Evolutionary conservation across 495 filamentous ascomycete species (phyloP).

Genomic region (Neurospora sp.): DNA sequence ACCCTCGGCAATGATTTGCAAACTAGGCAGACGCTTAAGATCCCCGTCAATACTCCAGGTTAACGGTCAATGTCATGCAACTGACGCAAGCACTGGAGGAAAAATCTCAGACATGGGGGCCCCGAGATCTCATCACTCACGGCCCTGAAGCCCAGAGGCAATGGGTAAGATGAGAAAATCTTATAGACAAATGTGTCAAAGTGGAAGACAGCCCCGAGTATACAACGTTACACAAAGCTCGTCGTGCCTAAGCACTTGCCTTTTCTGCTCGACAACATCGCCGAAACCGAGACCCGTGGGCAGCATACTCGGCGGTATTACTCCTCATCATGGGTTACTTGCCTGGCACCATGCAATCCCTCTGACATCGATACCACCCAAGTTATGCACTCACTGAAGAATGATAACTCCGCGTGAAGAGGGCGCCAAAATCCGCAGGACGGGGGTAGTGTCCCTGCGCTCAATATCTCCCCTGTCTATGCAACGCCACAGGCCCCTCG

Average conservation of each 20-base stretch:
- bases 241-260: not conserved
- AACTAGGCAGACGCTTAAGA: not conserved
- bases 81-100: not conserved
- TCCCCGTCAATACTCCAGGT: not conserved
- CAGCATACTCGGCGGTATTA: not conserved
- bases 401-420: not conserved
- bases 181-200: not conserved
- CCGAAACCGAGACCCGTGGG: not conserved
- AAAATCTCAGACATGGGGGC: not conserved
- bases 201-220: not conserved
- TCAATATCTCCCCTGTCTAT: not conserved
- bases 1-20: not conserved
- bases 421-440: not conserved
- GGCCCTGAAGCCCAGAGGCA: not conserved
- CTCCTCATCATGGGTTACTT: not conserved
- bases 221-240: not conserved
- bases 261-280: not conserved
- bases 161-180: not conserved
- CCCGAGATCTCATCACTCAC: not conserved
- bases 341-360: not conserved
- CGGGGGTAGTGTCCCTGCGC: not conserved
- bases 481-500: not conserved
- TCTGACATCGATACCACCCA: not conserved
- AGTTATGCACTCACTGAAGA: not conserved
- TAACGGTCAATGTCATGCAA: not conserved